Base-by-base conservation (phyloP, 2,329 filamentous ascomycete genomes). In the Stachybotrys chlorohalonatus region DNA sequence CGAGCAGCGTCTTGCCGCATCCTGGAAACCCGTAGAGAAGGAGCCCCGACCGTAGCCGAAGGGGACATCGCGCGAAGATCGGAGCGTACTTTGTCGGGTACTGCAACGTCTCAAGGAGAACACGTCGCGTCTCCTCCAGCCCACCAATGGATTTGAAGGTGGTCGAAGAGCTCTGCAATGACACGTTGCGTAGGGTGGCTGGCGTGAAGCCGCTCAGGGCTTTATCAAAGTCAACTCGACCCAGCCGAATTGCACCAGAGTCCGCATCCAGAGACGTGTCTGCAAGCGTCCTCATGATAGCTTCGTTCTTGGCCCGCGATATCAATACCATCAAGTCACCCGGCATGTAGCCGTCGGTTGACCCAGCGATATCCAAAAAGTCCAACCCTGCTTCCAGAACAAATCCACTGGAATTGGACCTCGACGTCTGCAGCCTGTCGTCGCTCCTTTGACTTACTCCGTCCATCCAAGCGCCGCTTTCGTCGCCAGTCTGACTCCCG, bases 81-180 rank as follows among this genome's bases (percentile, higher is more conserved):
- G 94, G 94, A 0, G 94, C 94, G 67, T 99, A 99, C 56, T 94
- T 96, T 1, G 95, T 99, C 0, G 94, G 94, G 65, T 99, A 99
- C 67, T 96, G 89, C 4, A 99, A 76, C 0, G 94, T 99, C 71
- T 99, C 94, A 8, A 99, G 80, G 3, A 99, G 80, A n/a, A 90
- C 90, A 62, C 92, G 87, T 5, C 95, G 85, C 1, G 94, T 99
- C 64, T 90, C 84, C 48, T 84, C 82, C 5, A 99, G 77, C 15
- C 94, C 94, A 51, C 94, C 94, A 58, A 99, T 97, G 0, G 89
- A 89, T 58, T 88, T 85, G 70, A 96, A 99, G 7, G 89, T 95
- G 0, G 90, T 96, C 1, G 89, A 94, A 3, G 91, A 96, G 53
- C 89, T 90, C 62, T 97, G 95, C 5, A 99, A 75, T 0, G 93